Base-by-base conservation (phyloP, 139 green algal genomes). In the Chlamydomonas eustigma region DNA sequence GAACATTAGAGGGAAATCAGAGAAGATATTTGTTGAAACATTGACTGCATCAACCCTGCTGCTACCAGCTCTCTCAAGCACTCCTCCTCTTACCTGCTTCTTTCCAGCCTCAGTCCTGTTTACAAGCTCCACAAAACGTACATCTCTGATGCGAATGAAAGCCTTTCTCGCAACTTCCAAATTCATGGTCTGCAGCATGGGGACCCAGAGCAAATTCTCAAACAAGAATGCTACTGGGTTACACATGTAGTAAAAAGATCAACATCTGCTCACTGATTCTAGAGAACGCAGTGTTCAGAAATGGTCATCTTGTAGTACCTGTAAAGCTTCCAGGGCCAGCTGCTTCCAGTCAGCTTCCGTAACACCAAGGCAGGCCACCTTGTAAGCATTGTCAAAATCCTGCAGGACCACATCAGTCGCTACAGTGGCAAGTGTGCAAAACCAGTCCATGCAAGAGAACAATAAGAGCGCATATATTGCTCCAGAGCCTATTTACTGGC, bases 301-400 rank as follows among this genome's bases (percentile, higher is more conserved):
- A n/a, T n/a, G n/a, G n/a, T n/a, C n/a, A n/a, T n/a, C n/a, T n/a
- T n/a, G n/a, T n/a, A n/a, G n/a, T n/a, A n/a, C 58, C 58, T 70
- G 58, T 4, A 72, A 34, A 33, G 65, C 65, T 4, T 90, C 85
- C 50, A 88, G 76, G 24, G 81, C 91, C 25, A 96, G 85, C 22
- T 79, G 74, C 28, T 81, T 81, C 91, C 91, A 96, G 81, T 96
- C 89, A 22, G 77, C 83, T 51, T 95, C 88, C 2, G 92, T 93
- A 24, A 95, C 86, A 22, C 91, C 92, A 24, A 97, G 80, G 81
- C 65, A 72, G 22, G 28, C 65, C 4, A 72, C 65, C 65, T 75
- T 39, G 65, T 72, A 72, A 3, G 65, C 65, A 22, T 38, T 44
- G 39, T 72, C 65, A 44, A 44, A 72, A 31, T 72, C 65, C 58